These are phyloP conservation scores for Amphicarpaea edgeworthii DNA, from an alignment of 306 rosid genomes.

Conservation along the genomic window DNA sequence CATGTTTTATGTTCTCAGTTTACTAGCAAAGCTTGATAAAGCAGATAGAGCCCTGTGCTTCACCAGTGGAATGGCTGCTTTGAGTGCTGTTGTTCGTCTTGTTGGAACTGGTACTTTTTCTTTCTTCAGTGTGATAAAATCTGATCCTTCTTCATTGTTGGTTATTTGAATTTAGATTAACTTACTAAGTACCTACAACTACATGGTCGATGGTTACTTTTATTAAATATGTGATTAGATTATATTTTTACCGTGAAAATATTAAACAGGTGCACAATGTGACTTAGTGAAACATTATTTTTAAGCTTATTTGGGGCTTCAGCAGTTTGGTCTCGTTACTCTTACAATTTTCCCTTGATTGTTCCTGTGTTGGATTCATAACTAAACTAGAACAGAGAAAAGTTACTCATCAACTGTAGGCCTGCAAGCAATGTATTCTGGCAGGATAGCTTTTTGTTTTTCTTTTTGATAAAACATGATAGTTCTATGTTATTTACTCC, in stretches of 20 bases:
- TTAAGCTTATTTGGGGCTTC: background rate
- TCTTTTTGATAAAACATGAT: background rate
- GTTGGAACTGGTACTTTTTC: conserved; percentile 70
- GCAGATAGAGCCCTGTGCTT: conserved; percentile 95
- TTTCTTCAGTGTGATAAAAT: conserved; percentile 38
- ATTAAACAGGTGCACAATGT: conserved; percentile 1
- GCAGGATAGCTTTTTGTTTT: background rate
- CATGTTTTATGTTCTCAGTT: conserved; percentile 58
- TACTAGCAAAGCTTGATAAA: conserved; percentile 85
- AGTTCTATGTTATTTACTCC: conserved; percentile 31
- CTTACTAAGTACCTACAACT: background rate
- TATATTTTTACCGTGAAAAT: conserved; percentile 7
- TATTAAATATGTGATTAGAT: background rate
- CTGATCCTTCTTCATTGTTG: conserved; percentile 28
- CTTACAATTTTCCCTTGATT: background rate
- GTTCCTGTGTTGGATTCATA: conserved; percentile 15
- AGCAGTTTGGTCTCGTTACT: background rate
- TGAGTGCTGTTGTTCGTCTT: conserved; percentile 83
- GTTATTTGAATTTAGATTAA: conserved; percentile 12
- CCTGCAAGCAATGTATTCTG: conserved; percentile 10
- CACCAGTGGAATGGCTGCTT: conserved; percentile 99
- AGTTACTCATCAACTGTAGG: conserved; percentile 10
- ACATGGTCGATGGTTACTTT: conserved; percentile 7
- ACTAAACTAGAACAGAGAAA: conserved; percentile 13
- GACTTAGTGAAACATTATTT: background rate